phyloP scores from a whole-genome alignment of 2,329 filamentous ascomycete species.

The Corniculantispora saksenae region DNA sequence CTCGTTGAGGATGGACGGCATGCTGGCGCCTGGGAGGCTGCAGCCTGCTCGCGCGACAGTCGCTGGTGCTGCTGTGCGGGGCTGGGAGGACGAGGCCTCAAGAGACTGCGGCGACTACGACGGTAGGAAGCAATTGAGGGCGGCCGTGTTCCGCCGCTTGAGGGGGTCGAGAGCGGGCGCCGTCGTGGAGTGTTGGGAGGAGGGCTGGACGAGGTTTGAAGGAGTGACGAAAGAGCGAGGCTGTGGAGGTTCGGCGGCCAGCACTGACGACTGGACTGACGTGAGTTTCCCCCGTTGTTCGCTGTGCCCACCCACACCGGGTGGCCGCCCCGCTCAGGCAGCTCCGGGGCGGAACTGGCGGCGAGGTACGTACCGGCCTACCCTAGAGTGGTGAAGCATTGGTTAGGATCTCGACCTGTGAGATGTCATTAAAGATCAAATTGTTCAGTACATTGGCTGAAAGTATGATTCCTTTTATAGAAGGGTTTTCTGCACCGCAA shows the following conservation, averaged over 20 bases:
- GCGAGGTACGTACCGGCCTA: background rate
- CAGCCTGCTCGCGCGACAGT: conserved; percentile 17
- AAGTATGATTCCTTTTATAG: no score
- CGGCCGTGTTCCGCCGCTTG: background rate
- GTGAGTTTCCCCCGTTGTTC: conserved; percentile 5
- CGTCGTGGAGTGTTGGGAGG: background rate
- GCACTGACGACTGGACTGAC: conserved; percentile 14
- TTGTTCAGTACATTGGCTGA: no score
- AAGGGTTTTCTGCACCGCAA: no score
- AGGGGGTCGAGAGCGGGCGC: background rate
- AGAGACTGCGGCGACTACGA: background rate
- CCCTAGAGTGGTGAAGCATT: background rate
- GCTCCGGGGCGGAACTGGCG: background rate
- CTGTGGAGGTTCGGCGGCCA: background rate
- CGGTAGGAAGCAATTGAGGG: background rate
- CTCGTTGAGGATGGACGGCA: conserved; percentile 76
- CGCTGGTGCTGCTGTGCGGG: conserved; percentile 8
- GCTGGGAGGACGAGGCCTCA: conserved; percentile 7
- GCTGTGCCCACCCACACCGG: background rate
- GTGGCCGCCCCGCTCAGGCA: background rate
- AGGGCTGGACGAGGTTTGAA: background rate
- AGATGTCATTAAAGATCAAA: background rate
- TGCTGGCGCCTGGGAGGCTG: conserved; percentile 32
- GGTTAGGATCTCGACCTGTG: background rate
- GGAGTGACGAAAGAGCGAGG: conserved; percentile 12